phyloP scores from a whole-genome alignment of 1,284 basidiomycete species.

The Melampsora occidentalis region DNA sequence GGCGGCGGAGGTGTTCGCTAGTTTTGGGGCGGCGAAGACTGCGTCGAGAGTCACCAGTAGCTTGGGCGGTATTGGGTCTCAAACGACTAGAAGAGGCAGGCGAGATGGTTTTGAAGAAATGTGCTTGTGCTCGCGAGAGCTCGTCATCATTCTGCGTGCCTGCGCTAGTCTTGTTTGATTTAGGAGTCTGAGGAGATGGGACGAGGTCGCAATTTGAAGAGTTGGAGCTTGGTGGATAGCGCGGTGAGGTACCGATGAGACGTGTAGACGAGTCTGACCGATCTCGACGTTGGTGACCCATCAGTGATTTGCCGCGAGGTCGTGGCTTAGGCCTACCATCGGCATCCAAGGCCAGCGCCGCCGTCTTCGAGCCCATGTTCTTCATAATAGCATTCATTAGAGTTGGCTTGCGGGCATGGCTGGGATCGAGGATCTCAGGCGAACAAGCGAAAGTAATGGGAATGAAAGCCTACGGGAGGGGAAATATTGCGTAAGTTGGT shows the following conservation, averaged over 20 bases:
- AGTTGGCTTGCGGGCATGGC: slow-evolving; percentile 39
- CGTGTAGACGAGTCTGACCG: slow-evolving; percentile 29
- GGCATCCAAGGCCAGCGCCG: slow-evolving; percentile 19
- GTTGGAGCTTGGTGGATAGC: slow-evolving; percentile 9
- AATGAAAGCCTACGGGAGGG: slow-evolving; percentile 31
- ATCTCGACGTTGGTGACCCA: slow-evolving; percentile 34
- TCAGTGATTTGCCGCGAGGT: slow-evolving; percentile 32
- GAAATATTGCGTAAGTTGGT: background rate
- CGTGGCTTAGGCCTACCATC: slow-evolving; percentile 25
- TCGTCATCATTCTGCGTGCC: slow-evolving; percentile 22
- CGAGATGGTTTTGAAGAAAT: slow-evolving; percentile 42
- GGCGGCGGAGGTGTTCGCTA: slow-evolving; percentile 37
- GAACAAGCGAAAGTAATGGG: slow-evolving; percentile 43
- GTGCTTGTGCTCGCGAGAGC: slow-evolving; percentile 34
- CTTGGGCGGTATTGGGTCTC: slow-evolving; percentile 28
- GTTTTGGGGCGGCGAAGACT: slow-evolving; percentile 35
- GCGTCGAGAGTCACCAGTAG: slow-evolving; percentile 1
- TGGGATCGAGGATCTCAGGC: slow-evolving; percentile 39
- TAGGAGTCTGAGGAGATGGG: slow-evolving; percentile 18
- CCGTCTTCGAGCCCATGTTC: slow-evolving; percentile 36
- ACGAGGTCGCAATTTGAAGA: slow-evolving; percentile 9
- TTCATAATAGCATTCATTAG: slow-evolving; percentile 40
- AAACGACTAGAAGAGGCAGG: slow-evolving; percentile 36
- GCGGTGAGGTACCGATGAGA: slow-evolving; percentile 26
- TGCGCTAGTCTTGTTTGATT: slow-evolving; percentile 24